Evolutionary conservation across 306 rosid genomes (phyloP), one percentile per base, ranked within the genome.

Genomic region (Astragalus membranaceus): DNA sequence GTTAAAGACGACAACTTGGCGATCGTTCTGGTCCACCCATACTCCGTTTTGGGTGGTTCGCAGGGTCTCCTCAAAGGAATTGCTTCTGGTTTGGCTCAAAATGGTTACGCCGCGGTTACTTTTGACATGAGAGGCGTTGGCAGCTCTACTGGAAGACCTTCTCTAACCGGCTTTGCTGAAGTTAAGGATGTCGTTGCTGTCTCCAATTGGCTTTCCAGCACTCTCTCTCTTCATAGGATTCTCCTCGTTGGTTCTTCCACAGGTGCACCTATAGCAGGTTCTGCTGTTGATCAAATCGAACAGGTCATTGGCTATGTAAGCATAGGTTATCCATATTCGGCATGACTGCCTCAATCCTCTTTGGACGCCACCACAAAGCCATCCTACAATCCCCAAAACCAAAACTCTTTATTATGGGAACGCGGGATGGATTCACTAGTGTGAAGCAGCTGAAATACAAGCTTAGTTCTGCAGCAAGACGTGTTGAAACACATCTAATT

Each of bases 291-390:
- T 85, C 84, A 87, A 82, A 76, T 91, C 9, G 88, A 89, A 36
- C 79, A 87, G 53, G 97, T 86, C 7, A 87, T 95, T 48, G 99
- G 88, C n/a, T 89, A 95, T 81, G 87, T 89, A 29, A 82, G 97
- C 77, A 81, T 95, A 53, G 99, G 99, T 8, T 95, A 91, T 75
- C 99, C 99, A n/a, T n/a, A 39, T 95, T 95, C n/a, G 99, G 99
- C 73, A 67, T 89, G 73, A 55, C 78, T 43, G 97, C 95, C 53
- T 89, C 99, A 0, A 82, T 95, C 70, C 96, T 95, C 29, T 95
- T 95, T 12, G 96, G 99, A 65, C 55, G 99, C 65, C 99, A 91
- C 82, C 87, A 91, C 76, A 89, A 83, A 68, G 88, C 88, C 75
- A 75, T 95, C 35, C 61, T 91, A 4, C 50, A 80, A 14, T 91